Base-by-base conservation (phyloP, 2,329 filamentous ascomycete genomes). In the Fusarium longipes region DNA sequence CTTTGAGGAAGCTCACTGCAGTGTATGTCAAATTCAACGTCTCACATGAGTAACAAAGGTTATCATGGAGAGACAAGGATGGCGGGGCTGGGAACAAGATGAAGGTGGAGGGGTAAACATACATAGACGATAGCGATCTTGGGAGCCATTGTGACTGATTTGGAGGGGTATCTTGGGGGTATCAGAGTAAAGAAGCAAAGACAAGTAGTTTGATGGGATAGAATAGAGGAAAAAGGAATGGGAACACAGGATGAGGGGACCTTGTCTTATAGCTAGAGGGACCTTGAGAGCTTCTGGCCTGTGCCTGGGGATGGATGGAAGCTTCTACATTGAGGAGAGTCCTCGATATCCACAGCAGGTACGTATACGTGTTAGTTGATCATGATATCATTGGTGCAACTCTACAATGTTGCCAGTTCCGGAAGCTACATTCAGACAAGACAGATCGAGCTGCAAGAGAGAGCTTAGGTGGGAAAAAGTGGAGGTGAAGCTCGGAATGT, bases 71-170 rank as follows among this genome's bases (percentile, higher is more conserved):
- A 48, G 44, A 29, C 33, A 50, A 35, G 30, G 48, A 48, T 52
- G 39, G 43, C 8, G 57, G 53, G 47, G 48, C 20, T 50, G 30
- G 22, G 18, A 36, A 12, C 18, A 36, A 42, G 49, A n/a, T n/a
- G n/a, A 48, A 61, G 7, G 50, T 57, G 39, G 47, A 52, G 47
- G 53, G 63, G 45, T 51, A 43, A 57, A 87, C 91, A 73, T 85
- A 94, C 92, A 80, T 89, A 96, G 79, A 97, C 88, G 82, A 97
- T 96, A 74, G 93, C 93, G 77, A 97, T 87, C 85, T 93, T 96
- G 80, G 92, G 92, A 82, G 92, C 92, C 93, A 97, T 96, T 75
- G 75, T 86, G 84, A 65, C 51, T 65, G 57, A 63, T 61, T 67
- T 65, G 22, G 11, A 15, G n/a, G 29, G 30, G 45, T 48, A 36